phyloP scores from a whole-genome alignment of 2,329 filamentous ascomycete species.

The Pseudogymnoascus sp. region DNA sequence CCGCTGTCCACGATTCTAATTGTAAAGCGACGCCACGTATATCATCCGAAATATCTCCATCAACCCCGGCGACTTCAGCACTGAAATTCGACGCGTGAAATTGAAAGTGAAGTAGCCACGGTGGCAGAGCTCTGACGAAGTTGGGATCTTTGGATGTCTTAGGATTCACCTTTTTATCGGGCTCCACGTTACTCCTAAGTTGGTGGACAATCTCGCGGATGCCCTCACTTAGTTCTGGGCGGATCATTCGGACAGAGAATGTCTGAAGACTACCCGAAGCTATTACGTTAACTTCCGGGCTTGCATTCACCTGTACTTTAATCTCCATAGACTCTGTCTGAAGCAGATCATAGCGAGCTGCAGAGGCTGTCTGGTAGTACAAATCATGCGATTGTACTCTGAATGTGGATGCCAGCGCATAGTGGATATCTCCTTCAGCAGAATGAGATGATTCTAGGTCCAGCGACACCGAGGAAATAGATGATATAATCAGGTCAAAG shows the following conservation, averaged over 20 bases:
- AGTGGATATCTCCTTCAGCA: conserved; percentile 72
- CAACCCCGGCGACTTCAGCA: conserved; percentile 82
- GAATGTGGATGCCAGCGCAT: conserved; percentile 74
- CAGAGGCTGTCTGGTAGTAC: conserved; percentile 86
- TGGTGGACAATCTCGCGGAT: conserved; percentile 86
- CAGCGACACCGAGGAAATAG: conserved; percentile 84
- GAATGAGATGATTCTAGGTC: conserved; percentile 97
- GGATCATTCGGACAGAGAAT: conserved; percentile 80
- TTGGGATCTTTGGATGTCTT: conserved; percentile 50
- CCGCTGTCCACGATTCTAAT: conserved; percentile 76
- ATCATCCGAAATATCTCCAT: conserved; percentile 72
- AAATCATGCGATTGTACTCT: conserved; percentile 79
- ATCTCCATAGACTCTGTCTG: conserved; percentile 83
- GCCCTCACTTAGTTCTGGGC: conserved; percentile 86
- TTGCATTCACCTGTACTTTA: conserved; percentile 75
- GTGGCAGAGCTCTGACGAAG: conserved; percentile 69
- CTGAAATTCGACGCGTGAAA: conserved; percentile 85
- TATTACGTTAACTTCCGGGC: conserved; percentile 77
- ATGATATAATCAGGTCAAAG: conserved; percentile 91
- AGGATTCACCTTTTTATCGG: conserved; percentile 47
- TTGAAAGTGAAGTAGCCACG: conserved; percentile 77
- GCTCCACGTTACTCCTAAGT: conserved; percentile 62
- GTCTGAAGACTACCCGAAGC: conserved; percentile 75
- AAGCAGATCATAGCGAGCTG: conserved; percentile 77
- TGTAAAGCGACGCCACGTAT: conserved; percentile 79